Evolutionary conservation across 176 grass and related monocot genomes (phyloP).

Genomic region (Triticum aestivum): DNA sequence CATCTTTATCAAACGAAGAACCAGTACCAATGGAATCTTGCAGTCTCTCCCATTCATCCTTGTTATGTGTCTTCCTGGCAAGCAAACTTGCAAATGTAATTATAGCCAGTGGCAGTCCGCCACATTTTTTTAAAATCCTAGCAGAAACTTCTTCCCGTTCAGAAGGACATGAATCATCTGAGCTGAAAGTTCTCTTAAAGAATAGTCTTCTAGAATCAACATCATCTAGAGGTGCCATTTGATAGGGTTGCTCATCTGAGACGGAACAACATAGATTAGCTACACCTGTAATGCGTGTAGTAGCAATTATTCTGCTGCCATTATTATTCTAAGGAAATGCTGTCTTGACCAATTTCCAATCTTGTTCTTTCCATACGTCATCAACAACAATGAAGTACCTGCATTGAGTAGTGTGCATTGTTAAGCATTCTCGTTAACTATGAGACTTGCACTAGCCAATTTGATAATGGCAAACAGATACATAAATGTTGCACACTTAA

Average conservation of each 20-base stretch:
- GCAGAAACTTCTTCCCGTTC: not conserved
- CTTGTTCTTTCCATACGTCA: not conserved
- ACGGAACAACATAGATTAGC: not conserved
- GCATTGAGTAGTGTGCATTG: not conserved
- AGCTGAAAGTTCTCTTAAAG: not conserved
- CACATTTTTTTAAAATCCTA: not conserved
- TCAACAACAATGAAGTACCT: conserved; percentile 25
- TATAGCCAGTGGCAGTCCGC: not conserved
- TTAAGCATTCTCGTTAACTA: not conserved
- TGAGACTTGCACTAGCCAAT: not conserved
- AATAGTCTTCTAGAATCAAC: not conserved
- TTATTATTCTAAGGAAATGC: not conserved
- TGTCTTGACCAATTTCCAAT: not conserved
- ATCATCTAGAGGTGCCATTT: not conserved
- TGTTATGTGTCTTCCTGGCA: not conserved
- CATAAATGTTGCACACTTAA: no score
- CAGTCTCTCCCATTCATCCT: conserved; percentile 2
- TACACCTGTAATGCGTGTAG: not conserved
- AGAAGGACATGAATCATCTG: not conserved
- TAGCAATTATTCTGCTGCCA: not conserved
- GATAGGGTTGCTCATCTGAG: not conserved
- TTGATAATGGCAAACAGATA: no score
- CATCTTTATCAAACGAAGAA: not conserved
- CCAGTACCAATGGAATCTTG: not conserved
- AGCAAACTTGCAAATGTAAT: conserved; percentile 1